Percentiles rank a stretch among this genome's conserved stretches.
These are phyloP conservation scores for Phytophthora fragariae DNA, from an alignment of 352 stramenopile genomes.

Conservation along the genomic window DNA sequence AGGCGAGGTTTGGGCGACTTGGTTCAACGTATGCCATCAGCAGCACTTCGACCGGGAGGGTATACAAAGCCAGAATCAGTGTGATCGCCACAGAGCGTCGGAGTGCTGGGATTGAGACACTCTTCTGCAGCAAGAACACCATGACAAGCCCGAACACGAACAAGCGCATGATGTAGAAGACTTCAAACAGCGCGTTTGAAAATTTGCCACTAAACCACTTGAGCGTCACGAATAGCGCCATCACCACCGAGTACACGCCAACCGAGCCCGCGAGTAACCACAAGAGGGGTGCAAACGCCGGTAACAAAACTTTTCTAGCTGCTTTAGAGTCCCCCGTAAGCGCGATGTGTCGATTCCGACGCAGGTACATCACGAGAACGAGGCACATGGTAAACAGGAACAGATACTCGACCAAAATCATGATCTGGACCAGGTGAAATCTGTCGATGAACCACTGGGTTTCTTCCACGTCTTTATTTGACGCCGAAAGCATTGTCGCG, in stretches of 20 bases:
- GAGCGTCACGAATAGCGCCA: slow-evolving; percentile 31
- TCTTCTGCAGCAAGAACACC: slow-evolving; percentile 70
- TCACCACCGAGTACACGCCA: slow-evolving; percentile 46
- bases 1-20: slow-evolving; percentile 17
- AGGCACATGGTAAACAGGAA: slow-evolving; percentile 55
- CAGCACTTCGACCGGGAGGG: slow-evolving; percentile 30
- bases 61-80: slow-evolving; percentile 45
- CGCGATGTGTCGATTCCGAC: slow-evolving; percentile 62
- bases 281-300: slow-evolving; percentile 74
- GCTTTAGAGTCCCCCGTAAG: slow-evolving; percentile 54
- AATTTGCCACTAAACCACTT: slow-evolving; percentile 45
- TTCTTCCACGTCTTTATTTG: slow-evolving; percentile 10
- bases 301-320: slow-evolving; percentile 67
- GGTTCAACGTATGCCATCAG: slow-evolving; percentile 32
- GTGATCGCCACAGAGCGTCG: slow-evolving; percentile 47
- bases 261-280: slow-evolving; percentile 55
- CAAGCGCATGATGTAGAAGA: slow-evolving; percentile 60
- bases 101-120: slow-evolving; percentile 56
- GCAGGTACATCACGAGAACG: slow-evolving; percentile 61
- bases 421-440: slow-evolving; percentile 48
- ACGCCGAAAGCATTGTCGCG: not conserved
- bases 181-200: slow-evolving; percentile 40
- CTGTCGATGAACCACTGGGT: slow-evolving; percentile 32
- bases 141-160: slow-evolving; percentile 62
- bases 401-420: slow-evolving; percentile 55